phyloP scores from a whole-genome alignment of 164 flowering plant species.

The Vitis labrusca region DNA sequence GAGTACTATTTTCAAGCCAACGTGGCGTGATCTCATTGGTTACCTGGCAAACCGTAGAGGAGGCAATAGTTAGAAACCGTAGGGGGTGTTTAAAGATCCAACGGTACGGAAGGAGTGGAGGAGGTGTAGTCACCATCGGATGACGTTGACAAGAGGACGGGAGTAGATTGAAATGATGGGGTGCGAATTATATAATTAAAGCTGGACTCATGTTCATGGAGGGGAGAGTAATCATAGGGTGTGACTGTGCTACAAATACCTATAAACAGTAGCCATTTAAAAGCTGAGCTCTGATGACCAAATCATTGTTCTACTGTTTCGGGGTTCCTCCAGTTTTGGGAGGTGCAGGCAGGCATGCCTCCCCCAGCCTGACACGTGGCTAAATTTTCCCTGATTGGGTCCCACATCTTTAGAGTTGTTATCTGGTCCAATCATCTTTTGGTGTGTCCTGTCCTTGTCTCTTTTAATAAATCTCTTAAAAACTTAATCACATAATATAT shows the following conservation, averaged over 20 bases:
- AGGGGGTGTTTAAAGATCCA: neutral
- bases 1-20: too few relatives aligned
- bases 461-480: too few relatives aligned
- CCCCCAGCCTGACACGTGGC: neutral
- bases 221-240: neutral
- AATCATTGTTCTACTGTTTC: neutral
- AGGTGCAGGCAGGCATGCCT: neutral
- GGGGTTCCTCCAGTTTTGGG: neutral
- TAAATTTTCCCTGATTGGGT: neutral
- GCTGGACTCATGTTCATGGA: neutral
- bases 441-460: neutral
- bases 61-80: too few relatives aligned
- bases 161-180: slow-evolving; percentile 4
- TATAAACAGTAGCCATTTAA: neutral
- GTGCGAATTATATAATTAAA: neutral
- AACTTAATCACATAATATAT: too few relatives aligned
- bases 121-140: neutral
- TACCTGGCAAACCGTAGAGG: too few relatives aligned
- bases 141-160: neutral
- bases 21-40: too few relatives aligned
- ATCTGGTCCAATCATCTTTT: neutral
- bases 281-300: neutral
- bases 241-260: neutral
- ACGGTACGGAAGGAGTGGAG: neutral
- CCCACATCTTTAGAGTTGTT: neutral